Evolutionary conservation across 164 flowering plant genomes (phyloP).

Genomic region (Dillenia suffruticosa): DNA sequence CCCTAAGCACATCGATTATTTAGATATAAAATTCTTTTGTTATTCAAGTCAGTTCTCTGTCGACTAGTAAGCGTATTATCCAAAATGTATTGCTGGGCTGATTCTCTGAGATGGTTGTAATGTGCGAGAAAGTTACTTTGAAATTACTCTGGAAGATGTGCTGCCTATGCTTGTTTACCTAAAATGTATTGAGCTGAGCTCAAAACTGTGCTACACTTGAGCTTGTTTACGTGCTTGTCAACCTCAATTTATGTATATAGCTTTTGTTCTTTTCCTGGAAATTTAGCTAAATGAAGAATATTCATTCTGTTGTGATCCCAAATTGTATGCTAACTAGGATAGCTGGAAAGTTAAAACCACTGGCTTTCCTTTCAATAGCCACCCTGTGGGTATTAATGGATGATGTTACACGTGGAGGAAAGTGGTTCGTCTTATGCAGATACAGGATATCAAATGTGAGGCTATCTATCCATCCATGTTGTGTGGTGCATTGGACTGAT

Average conservation of each 20-base stretch:
- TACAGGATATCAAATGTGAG: slow-evolving; percentile 31
- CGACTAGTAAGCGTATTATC: background rate
- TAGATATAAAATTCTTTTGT: background rate
- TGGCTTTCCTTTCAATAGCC: too few species aligned
- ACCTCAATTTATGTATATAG: background rate
- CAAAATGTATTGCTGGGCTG: background rate
- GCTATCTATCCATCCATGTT: slow-evolving; percentile 19
- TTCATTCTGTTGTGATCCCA: background rate
- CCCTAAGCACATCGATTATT: background rate
- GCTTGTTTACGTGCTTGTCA: too few species aligned
- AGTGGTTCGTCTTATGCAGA: slow-evolving; percentile 33
- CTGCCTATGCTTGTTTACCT: background rate
- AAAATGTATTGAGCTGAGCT: background rate
- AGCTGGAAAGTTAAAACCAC: background rate
- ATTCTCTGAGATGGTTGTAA: background rate
- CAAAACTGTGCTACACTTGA: too few species aligned
- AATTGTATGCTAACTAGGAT: background rate
- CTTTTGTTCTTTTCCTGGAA: background rate
- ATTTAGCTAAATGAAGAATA: background rate
- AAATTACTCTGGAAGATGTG: background rate
- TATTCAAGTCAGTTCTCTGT: background rate
- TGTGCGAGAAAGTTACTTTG: background rate
- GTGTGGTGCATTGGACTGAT: slow-evolving; percentile 14
- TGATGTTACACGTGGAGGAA: slow-evolving; percentile 39
- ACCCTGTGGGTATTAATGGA: background rate